Base-by-base conservation (phyloP, 2,329 filamentous ascomycete genomes). In the Aspergillus costaricaensis region DNA sequence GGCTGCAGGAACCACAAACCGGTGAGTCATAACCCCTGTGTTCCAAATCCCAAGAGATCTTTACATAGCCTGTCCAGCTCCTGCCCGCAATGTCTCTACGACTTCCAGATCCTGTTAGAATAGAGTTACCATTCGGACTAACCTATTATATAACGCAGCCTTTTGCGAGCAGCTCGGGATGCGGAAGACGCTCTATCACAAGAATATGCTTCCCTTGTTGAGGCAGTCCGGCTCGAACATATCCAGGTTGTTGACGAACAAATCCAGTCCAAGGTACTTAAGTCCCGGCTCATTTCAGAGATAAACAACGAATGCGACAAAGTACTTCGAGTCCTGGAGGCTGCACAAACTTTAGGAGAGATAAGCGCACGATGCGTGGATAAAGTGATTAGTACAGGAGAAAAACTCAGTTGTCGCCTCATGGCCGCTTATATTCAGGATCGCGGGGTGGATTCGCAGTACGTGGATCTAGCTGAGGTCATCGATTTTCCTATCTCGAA, bases 321-420 rank as follows among this genome's bases (percentile, higher is more conserved):
- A 72, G 85, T 98, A 61, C 81, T 89, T 66, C 92, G 92, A 77
- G 95, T 89, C 44, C 74, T 89, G 57, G 84, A 87, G 69, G 86
- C 85, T 19, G 85, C 86, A 21, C 86, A 88, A 68, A 82, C 80
- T 4, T 75, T 83, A 27, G 80, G 80, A 23, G 90, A 93, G 75
- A 90, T 93, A 71, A 91, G 91, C 73, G 85, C 89, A 5, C 85
- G 89, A 69, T 89, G 88, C 61, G 91, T 92, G 75, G 91, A 95
- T 72, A 90, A 94, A 68, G 91, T 99, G 63, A 89, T 98, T 62
- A 96, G 92, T 75, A 92, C 95, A 68, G 95, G 95, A 58, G 95
- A 99, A 83, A 98, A 96, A 80, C 82, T 99, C 67, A 96, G 92
- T 78, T 98, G 94, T 77, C 86, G 89, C 32, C 95, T 95, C 76